Percentiles rank a stretch among this genome's conserved stretches.
Conservation (phyloP, 2,329 filamentous ascomycete genomes). For the Talaromyces funiculosus region DNA sequence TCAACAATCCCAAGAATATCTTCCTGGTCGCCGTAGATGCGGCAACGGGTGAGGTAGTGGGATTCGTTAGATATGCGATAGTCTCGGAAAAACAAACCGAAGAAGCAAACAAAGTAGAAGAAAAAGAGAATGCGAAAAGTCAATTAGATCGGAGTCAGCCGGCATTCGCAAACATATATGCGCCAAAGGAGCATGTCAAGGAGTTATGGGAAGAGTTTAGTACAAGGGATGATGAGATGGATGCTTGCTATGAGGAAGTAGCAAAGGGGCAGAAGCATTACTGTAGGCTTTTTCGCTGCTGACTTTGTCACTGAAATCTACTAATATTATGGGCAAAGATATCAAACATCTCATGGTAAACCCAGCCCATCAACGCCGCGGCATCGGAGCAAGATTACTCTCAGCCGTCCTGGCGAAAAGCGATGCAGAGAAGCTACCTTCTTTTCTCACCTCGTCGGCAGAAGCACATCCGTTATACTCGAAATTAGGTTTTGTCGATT, state of each 20-base stretch:
- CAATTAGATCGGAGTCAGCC: neutral
- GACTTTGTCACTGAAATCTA: too few relatives aligned
- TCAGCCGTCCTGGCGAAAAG: conserved; percentile 5
- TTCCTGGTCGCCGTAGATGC: conserved; percentile 5
- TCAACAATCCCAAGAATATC: neutral
- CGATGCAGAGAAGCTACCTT: conserved; percentile 1
- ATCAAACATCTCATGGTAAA: conserved; percentile 11
- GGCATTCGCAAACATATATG: neutral
- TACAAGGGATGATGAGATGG: conserved; percentile 9
- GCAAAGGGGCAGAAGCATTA: conserved; percentile 1
- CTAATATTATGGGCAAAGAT: neutral
- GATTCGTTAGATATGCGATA: conserved; percentile 4
- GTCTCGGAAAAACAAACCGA: neutral
- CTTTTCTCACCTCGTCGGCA: conserved; percentile 5
- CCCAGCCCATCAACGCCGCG: conserved; percentile 9
- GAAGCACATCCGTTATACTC: conserved; percentile 4
- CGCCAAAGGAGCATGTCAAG: conserved; percentile 4
- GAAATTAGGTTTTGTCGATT: conserved; percentile 5
- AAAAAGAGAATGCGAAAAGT: neutral
- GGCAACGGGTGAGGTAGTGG: neutral
- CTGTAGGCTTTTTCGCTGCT: neutral
- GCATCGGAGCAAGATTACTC: conserved; percentile 3
- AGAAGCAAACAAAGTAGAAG: neutral
- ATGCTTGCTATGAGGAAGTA: conserved; percentile 1
- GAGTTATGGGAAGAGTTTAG: conserved; percentile 1